Base-by-base conservation (phyloP, 208 protist species). In the Porcisia deanei region DNA sequence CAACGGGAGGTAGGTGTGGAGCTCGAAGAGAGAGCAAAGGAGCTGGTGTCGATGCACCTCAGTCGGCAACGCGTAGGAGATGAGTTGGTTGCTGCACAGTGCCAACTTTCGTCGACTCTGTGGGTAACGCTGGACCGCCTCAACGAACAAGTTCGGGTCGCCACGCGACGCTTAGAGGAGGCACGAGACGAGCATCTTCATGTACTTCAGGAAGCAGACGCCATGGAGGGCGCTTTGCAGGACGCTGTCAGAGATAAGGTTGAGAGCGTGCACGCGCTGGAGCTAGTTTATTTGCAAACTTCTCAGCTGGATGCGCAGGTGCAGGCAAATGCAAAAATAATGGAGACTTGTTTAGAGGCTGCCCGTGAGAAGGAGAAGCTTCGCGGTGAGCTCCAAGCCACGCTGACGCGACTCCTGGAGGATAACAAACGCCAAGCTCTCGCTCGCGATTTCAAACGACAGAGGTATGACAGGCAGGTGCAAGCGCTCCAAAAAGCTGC, bases 241-340 rank as follows among this genome's bases (percentile, higher is more conserved):
- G 71, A 79, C 6, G 77, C 78, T 14, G 77, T 91, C 12, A 67
- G 68, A 16, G 89, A 92, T 37, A 86, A 91, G 63, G 64, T 52
- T 16, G 84, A 88, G 53, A 88, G 81, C 61, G 57, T 88, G 57
- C 71, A 73, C 22, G 77, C 84, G 22, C 69, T 93, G 54, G 81
- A 81, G 54, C 76, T 84, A 2, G 82, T 95, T 22, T 65, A 87
- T 37, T 57, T 74, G 4, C 77, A 85, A 52, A 69, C 67, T 14
- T 78, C 58, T 22, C 68, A 64, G 41, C 61, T 88, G 43, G 89
- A 91, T 81, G 34, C 58, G 41, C 74, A 83, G 18, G 85, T 92
- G n/a, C 66, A 45, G 45, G 77, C 45, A 18, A 91, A 89, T 72
- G 73, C 81, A 2, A 76, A 85, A 16, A 53, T 59, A 3, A 91